Evolutionary conservation across 1,139 yeast genomes (phyloP), one percentile per base, ranked within the genome.

Genomic region (Blastobotrys proliferans): DNA sequence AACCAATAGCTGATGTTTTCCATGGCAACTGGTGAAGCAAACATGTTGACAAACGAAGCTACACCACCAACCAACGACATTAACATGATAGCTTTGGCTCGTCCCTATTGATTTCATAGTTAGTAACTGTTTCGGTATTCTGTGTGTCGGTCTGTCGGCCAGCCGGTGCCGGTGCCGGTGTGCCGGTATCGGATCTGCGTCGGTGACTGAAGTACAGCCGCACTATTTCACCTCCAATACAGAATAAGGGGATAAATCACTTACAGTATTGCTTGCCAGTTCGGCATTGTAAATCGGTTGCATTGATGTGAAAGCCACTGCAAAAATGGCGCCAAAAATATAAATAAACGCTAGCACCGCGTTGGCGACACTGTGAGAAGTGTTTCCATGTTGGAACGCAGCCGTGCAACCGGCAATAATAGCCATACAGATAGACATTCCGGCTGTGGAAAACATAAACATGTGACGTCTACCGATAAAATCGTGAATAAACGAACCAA

Each of bases 11-110:
- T 67, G 52, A 77, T 74, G 32, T 74, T 72, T 46, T 70, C 74
- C 76, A 77, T 70, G 31, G 80, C 82, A 51, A 76, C 67, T 6
- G 81, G 74, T 50, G 75, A 73, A 36, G 75, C 78, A 56, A 70
- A 77, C 37, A 76, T 67, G 46, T 68, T 70, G 59, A 64, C 60
- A 25, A 69, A 53, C 31, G 54, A 48, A 18, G 60, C 60, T 29
- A 51, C 29, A 22, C 44, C 43, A 16, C 38, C 13, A 10, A 24
- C 31, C 14, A 40, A 26, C 47, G 20, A 35, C 13, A 13, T 35
- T 18, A 36, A 18, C 44, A 45, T 22, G 42, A 44, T 41, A 2
- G 37, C 69, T 50, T 63, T 66, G 41, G 64, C 59, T 51, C 68
- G 56, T 27, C 55, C 40, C n/a, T n/a, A n/a, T n/a, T n/a, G n/a